Conservation (phyloP, 2,329 filamentous ascomycete species). For the Claviceps purpurea region DNA sequence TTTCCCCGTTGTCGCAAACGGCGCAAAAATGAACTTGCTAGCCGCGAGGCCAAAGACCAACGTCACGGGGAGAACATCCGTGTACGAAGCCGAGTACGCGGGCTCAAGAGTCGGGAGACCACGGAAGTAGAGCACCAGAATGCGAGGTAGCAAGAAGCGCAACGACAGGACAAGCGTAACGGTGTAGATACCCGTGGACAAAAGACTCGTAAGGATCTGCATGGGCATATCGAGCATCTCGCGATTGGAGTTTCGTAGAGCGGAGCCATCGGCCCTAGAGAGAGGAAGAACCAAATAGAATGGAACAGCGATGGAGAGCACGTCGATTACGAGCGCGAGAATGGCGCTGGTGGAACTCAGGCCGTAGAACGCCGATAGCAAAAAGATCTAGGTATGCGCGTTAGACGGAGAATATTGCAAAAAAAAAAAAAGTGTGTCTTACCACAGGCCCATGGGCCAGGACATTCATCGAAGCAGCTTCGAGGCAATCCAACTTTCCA, state of each 20-base stretch:
- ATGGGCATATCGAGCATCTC: slow-evolving; percentile 53
- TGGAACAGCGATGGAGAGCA: slow-evolving; percentile 55
- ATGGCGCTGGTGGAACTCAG: slow-evolving; percentile 48
- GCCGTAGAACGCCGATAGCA: slow-evolving; percentile 66
- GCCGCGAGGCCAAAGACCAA: slow-evolving; percentile 53
- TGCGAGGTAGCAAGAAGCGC: slow-evolving; percentile 54
- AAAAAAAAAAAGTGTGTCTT: neutral
- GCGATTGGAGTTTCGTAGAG: slow-evolving; percentile 41
- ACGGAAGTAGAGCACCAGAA: slow-evolving; percentile 65
- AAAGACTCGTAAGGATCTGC: slow-evolving; percentile 49
- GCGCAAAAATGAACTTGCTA: slow-evolving; percentile 65
- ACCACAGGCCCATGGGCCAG: slow-evolving; percentile 64
- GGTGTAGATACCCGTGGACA: slow-evolving; percentile 62
- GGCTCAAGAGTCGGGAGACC: slow-evolving; percentile 54
- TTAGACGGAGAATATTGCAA: neutral
- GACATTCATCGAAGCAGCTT: slow-evolving; percentile 50
- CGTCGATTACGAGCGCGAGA: slow-evolving; percentile 52
- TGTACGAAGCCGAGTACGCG: slow-evolving; percentile 50
- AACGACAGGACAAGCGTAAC: slow-evolving; percentile 58
- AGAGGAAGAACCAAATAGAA: slow-evolving; percentile 62
- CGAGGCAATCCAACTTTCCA: slow-evolving; percentile 58
- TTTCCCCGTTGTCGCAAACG: slow-evolving; percentile 41
- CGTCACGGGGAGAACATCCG: slow-evolving; percentile 46
- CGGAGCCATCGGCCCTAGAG: slow-evolving; percentile 48
- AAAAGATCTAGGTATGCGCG: slow-evolving; percentile 41